A percentile compares a stretch with the other conserved stretches of the same genome.
Conservation (phyloP, 2,329 filamentous ascomycete genomes). For the Exophiala alcalophila region DNA sequence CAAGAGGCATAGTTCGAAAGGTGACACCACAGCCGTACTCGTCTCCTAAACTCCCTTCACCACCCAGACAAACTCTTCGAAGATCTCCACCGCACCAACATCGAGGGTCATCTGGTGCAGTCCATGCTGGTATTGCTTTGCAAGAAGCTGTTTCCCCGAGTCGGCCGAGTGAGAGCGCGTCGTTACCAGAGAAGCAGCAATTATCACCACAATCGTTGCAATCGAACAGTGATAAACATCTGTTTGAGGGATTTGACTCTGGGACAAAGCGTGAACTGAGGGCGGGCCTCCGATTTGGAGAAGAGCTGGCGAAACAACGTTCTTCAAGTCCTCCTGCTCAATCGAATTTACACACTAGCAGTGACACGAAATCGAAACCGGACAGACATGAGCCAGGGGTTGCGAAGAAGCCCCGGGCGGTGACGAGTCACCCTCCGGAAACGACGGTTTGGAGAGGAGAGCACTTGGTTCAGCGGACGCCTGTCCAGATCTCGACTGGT, state of each 20-base stretch:
- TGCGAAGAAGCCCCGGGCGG: not conserved
- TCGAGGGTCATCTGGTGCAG: conserved; percentile 21
- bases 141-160: conserved; percentile 25
- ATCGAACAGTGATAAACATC: conserved; percentile 5
- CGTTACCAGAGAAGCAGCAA: conserved; percentile 15
- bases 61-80: conserved; percentile 30
- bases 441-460: conserved; percentile 18
- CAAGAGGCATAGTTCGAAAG: conserved; percentile 18
- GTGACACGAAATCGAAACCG: not conserved
- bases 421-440: not conserved
- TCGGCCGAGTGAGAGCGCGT: conserved; percentile 8
- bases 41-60: conserved; percentile 29
- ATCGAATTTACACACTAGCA: conserved; percentile 4
- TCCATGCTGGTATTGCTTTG: conserved; percentile 23
- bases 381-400: not conserved
- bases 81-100: conserved; percentile 18
- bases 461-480: conserved; percentile 16
- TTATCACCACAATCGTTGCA: conserved; percentile 5
- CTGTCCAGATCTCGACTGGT: conserved; percentile 7
- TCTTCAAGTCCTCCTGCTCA: conserved; percentile 13
- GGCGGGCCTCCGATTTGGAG: conserved; percentile 43
- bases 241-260: conserved; percentile 36
- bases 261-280: conserved; percentile 41
- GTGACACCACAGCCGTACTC: conserved; percentile 28
- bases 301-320: conserved; percentile 42